Evolutionary conservation across 2,329 filamentous ascomycete genomes (phyloP).

Genomic region (Malbranchea zuffiana): DNA sequence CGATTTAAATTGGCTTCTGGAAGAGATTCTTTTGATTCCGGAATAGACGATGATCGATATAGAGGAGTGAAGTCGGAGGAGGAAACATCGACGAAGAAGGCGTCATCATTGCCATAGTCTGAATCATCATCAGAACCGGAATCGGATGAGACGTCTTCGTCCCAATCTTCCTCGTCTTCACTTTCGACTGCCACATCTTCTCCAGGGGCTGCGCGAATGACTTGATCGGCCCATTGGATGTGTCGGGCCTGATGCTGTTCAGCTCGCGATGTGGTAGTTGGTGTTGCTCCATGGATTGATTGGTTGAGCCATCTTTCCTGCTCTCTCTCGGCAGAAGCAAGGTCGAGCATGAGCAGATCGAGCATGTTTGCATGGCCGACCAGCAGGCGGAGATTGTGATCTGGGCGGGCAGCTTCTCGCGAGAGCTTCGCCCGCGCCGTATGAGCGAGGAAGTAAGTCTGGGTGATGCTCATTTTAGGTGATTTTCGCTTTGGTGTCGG

Average conservation of each 20-base stretch:
- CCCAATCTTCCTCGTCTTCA: constrained; percentile 49
- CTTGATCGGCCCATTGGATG: constrained; percentile 73
- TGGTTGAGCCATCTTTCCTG: constrained; percentile 98
- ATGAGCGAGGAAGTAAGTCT: constrained; percentile 97
- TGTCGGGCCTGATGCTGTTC: constrained; percentile 48
- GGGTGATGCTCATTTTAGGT: constrained; percentile 93
- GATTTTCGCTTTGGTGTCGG: constrained; percentile 38
- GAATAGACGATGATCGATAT: no score
- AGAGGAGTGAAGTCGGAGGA: constrained; percentile 1
- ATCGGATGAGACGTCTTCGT: constrained; percentile 39
- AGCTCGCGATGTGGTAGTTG: background rate
- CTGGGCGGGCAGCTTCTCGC: constrained; percentile 73
- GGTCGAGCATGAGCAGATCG: constrained; percentile 82
- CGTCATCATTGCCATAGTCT: constrained; percentile 38
- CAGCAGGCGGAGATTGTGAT: constrained; percentile 89
- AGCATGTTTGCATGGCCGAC: constrained; percentile 98
- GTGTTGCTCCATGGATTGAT: constrained; percentile 65
- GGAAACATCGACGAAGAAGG: constrained; percentile 9
- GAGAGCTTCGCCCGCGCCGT: constrained; percentile 95
- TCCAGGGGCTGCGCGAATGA: constrained; percentile 62
- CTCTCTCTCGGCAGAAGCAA: constrained; percentile 86
- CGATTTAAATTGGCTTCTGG: no score
- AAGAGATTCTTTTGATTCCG: no score
- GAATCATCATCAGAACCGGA: constrained; percentile 44
- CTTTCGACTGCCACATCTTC: no score